A percentile compares a stretch with the other conserved stretches of the same genome.
phyloP scores from a whole-genome alignment of 495 filamentous ascomycete species.

The Cercophora scortea region DNA sequence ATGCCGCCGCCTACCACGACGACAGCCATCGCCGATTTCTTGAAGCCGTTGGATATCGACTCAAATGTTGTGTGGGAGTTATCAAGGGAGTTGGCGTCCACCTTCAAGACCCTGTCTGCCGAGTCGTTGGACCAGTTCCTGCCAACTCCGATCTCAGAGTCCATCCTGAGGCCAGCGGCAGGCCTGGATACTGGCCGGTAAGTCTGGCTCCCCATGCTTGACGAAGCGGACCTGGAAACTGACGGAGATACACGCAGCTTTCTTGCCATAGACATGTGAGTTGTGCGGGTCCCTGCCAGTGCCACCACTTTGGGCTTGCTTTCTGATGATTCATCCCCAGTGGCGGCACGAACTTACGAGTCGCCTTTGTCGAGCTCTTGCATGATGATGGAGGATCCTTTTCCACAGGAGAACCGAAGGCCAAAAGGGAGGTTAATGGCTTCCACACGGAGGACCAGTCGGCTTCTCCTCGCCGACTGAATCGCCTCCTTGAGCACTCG shows the following conservation, averaged over 20 bases:
- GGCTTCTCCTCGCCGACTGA: constrained; percentile 1
- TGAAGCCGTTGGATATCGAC: constrained; percentile 37
- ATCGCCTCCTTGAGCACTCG: constrained; percentile 55
- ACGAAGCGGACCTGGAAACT: constrained; percentile 3
- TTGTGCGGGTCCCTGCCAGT: background rate
- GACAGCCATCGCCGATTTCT: constrained; percentile 29
- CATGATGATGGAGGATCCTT: background rate
- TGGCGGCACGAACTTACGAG: constrained; percentile 72
- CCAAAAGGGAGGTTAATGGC: background rate
- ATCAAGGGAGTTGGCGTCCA: constrained; percentile 51
- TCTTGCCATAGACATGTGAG: constrained; percentile 68
- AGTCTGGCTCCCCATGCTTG: constrained; percentile 9
- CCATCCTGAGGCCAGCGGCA: constrained; percentile 50
- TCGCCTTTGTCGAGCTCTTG: constrained; percentile 67
- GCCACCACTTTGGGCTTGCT: background rate
- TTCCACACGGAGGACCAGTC: constrained; percentile 2
- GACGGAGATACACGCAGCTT: constrained; percentile 37
- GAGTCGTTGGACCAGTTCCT: constrained; percentile 66
- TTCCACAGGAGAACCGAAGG: background rate
- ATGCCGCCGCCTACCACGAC: background rate
- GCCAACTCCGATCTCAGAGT: constrained; percentile 67
- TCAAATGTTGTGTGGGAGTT: constrained; percentile 46
- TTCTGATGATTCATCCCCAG: constrained; percentile 14
- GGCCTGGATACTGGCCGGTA: constrained; percentile 51
- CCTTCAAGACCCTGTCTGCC: constrained; percentile 56